A percentile compares a stretch with the other conserved stretches of the same genome.
phyloP scores from a whole-genome alignment of 2,329 filamentous ascomycete species.

The Coleophoma eucalyptorum region DNA sequence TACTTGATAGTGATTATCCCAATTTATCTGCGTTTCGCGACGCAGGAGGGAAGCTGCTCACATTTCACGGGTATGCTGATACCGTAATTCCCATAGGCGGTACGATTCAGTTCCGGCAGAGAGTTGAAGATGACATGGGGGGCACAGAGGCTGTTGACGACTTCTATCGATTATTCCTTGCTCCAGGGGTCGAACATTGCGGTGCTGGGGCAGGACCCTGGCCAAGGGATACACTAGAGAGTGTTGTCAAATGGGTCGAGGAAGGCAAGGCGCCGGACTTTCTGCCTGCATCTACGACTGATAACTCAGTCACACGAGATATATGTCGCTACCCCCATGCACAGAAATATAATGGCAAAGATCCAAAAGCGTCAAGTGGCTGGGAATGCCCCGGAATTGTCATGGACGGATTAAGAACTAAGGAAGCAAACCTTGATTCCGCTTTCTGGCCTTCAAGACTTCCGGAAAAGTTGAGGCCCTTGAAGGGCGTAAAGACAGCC shows the following conservation, averaged over 20 bases:
- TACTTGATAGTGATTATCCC: background rate
- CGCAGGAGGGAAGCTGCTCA: conserved; percentile 3
- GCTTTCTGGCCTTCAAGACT: too few species aligned
- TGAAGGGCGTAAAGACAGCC: too few species aligned
- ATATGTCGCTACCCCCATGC: background rate
- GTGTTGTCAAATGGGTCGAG: conserved; percentile 24
- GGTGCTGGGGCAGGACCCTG: conserved; percentile 16
- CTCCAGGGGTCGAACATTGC: conserved; percentile 28
- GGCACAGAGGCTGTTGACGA: conserved; percentile 12
- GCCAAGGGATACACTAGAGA: conserved; percentile 16
- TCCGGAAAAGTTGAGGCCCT: too few species aligned
- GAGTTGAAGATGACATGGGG: conserved; percentile 14
- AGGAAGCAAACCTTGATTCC: too few species aligned
- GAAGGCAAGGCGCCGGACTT: conserved; percentile 19
- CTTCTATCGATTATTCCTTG: conserved; percentile 26
- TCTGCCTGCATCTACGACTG: background rate
- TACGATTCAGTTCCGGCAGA: conserved; percentile 31
- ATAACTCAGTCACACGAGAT: background rate
- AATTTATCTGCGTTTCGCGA: conserved; percentile 1
- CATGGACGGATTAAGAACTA: too few species aligned
- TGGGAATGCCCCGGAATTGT: too few species aligned
- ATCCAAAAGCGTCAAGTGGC: too few species aligned
- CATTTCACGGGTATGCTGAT: conserved; percentile 1
- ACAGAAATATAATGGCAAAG: background rate
- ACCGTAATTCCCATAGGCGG: conserved; percentile 31